These are phyloP conservation scores for Holtermannia corniformis DNA, from an alignment of 768 basidiomycete species.

Conservation along the genomic window DNA sequence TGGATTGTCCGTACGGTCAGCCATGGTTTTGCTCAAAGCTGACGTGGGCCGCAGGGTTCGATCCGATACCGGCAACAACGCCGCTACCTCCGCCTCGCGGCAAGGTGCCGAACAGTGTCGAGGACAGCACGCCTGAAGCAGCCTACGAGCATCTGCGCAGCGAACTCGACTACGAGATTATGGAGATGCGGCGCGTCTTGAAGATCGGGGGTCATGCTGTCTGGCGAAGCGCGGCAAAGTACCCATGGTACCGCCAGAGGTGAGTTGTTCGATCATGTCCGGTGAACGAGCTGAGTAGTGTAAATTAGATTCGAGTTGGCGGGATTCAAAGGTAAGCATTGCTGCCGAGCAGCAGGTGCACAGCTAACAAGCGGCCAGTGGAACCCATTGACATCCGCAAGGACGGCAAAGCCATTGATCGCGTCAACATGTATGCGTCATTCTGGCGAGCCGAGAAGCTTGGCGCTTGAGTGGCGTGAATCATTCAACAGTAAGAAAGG, in stretches of 20 bases:
- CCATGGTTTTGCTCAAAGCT: neutral
- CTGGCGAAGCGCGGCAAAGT: constrained; percentile 57
- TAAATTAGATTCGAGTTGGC: constrained; percentile 50
- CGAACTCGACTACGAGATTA: constrained; percentile 51
- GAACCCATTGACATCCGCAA: constrained; percentile 50
- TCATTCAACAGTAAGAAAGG: neutral
- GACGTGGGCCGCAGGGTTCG: constrained; percentile 30
- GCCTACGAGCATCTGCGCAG: constrained; percentile 39
- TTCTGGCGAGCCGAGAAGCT: constrained; percentile 34
- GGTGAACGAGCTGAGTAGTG: neutral
- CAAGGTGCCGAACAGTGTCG: too few relatives aligned
- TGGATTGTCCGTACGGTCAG: constrained; percentile 38
- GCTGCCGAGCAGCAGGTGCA: neutral
- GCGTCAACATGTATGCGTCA: constrained; percentile 57
- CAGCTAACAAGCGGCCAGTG: constrained; percentile 36
- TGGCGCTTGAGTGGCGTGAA: neutral
- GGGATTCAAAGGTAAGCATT: constrained; percentile 45
- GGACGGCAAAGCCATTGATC: constrained; percentile 51
- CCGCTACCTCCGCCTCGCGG: constrained; percentile 27
- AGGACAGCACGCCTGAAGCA: constrained; percentile 37
- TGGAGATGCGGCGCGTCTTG: constrained; percentile 53
- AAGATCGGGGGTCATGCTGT: constrained; percentile 54
- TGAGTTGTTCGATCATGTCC: constrained; percentile 12
- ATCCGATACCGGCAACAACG: constrained; percentile 35
- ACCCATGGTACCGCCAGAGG: constrained; percentile 58